A percentile compares a stretch with the other conserved stretches of the same genome.
phyloP scores from a whole-genome alignment of 306 rosid genomes.

The Cicer chorassanicum region DNA sequence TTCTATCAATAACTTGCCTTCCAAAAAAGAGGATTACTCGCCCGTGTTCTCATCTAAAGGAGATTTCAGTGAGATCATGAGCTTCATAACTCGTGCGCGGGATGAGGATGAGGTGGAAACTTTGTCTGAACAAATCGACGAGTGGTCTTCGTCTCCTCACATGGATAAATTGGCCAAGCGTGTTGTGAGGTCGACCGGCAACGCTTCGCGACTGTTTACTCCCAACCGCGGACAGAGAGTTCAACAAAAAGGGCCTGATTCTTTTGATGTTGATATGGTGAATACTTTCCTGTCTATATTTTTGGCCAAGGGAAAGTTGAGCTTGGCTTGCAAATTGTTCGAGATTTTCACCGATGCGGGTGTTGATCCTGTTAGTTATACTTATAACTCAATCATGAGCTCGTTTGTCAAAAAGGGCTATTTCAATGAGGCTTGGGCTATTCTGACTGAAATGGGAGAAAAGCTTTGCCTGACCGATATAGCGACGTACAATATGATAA shows the following conservation, averaged over 20 bases:
- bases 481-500: constrained; percentile 86
- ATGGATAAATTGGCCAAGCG: constrained; percentile 76
- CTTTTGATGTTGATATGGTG: constrained; percentile 84
- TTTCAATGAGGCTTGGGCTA: constrained; percentile 75
- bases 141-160: constrained; percentile 84
- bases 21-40: constrained; percentile 63
- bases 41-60: constrained; percentile 71
- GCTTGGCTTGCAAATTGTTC: constrained; percentile 83
- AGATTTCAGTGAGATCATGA: constrained; percentile 62
- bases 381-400: constrained; percentile 88
- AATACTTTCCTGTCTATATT: constrained; percentile 85
- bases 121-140: constrained; percentile 46
- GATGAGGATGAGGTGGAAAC: constrained; percentile 40
- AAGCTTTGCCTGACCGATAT: constrained; percentile 77
- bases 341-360: constrained; percentile 83
- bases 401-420: constrained; percentile 92
- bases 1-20: constrained; percentile 61
- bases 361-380: constrained; percentile 68
- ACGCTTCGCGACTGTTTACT: constrained; percentile 54
- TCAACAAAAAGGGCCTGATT: constrained; percentile 56
- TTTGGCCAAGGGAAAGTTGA: constrained; percentile 87
- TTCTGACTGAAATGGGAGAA: constrained; percentile 78
- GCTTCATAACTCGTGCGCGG: constrained; percentile 49
- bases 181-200: constrained; percentile 45
- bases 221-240: constrained; percentile 66